phyloP scores from a whole-genome alignment of 2,329 filamentous ascomycete species.

The Talaromyces sp. region DNA sequence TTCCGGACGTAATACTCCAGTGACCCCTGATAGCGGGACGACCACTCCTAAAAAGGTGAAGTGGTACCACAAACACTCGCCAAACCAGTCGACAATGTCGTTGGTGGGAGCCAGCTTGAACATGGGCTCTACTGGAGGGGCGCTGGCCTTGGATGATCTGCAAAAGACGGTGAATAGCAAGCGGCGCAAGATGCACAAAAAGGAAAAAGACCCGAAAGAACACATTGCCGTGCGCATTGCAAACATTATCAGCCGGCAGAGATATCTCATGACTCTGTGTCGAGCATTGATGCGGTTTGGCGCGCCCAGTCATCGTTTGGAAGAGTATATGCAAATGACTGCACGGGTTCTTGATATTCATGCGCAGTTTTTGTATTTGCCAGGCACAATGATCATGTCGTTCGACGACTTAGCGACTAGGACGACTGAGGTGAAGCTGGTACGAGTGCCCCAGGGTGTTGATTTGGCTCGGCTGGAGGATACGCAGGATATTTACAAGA shows the following conservation, averaged over 20 bases:
- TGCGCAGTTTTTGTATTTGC: constrained; percentile 83
- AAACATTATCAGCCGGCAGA: constrained; percentile 70
- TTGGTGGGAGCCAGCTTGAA: constrained; percentile 11
- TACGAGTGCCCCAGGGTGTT: constrained; percentile 37
- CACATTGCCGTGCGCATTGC: constrained; percentile 58
- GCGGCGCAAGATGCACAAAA: constrained; percentile 16
- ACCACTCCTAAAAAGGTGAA: constrained; percentile 18
- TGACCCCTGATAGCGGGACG: constrained; percentile 2
- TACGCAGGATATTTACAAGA: constrained; percentile 44
- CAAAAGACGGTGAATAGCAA: constrained; percentile 7
- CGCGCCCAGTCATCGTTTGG: constrained; percentile 82
- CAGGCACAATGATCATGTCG: constrained; percentile 89
- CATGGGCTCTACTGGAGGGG: constrained; percentile 6
- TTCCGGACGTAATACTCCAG: constrained; percentile 6
- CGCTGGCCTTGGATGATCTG: constrained; percentile 11
- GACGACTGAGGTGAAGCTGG: constrained; percentile 42
- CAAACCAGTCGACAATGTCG: constrained; percentile 11
- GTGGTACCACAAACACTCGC: constrained; percentile 19
- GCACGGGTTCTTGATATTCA: constrained; percentile 84
- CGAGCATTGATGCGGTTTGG: constrained; percentile 84
- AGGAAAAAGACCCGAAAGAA: constrained; percentile 35
- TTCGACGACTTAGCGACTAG: constrained; percentile 57
- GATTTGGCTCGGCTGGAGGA: constrained; percentile 40
- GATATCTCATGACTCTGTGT: constrained; percentile 79
- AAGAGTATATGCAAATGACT: constrained; percentile 87